These are phyloP conservation scores for Cucurbita moschata DNA, from an alignment of 306 rosid genomes.

Conservation along the genomic window DNA sequence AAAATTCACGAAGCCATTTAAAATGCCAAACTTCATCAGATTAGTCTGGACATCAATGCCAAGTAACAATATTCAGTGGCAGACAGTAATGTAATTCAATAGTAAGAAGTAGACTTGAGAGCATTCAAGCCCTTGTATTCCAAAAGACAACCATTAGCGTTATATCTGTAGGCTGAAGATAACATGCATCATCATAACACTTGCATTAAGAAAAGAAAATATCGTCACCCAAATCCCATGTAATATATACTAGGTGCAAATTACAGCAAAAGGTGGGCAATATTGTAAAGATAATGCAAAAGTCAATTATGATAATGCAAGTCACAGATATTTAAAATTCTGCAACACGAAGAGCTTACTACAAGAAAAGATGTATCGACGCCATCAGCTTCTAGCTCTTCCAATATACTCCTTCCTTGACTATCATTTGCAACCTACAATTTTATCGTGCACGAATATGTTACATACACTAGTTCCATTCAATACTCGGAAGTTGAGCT, in stretches of 20 bases:
- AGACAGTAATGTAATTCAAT: neutral
- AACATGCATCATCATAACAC: neutral
- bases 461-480: neutral
- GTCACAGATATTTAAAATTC: neutral
- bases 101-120: neutral
- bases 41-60: neutral
- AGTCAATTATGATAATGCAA: neutral
- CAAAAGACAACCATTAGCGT: neutral
- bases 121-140: neutral
- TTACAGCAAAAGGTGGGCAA: neutral
- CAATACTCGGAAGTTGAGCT: neutral
- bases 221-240: neutral
- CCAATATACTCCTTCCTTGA: constrained; percentile 66
- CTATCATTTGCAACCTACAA: constrained; percentile 66
- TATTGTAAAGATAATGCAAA: neutral
- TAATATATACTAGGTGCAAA: neutral
- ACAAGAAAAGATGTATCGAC: constrained; percentile 67
- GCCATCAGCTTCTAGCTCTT: constrained; percentile 60
- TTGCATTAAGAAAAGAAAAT: neutral
- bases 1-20: neutral
- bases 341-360: constrained; percentile 26
- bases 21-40: neutral
- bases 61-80: neutral
- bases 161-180: neutral
- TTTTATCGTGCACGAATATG: neutral